Conservation (phyloP, 2,329 filamentous ascomycete genomes). For the Paraphaeosphaeria minitans region DNA sequence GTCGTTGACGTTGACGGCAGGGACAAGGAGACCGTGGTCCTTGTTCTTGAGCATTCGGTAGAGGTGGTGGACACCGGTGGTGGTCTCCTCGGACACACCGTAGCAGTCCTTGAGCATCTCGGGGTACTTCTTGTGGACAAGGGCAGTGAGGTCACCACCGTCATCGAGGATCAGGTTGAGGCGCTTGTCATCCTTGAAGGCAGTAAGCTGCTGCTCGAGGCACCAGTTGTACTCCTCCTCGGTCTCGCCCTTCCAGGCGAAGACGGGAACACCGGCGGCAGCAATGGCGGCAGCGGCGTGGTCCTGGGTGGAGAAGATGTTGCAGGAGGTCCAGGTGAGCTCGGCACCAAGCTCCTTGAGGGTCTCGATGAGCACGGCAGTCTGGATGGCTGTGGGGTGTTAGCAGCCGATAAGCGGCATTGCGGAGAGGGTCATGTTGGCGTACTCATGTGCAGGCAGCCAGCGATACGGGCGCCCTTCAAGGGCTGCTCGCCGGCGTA, state of each 20-base stretch:
- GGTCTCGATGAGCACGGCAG: constrained; percentile 98
- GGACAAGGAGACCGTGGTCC: constrained; percentile 76
- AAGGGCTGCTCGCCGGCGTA: constrained; percentile 93
- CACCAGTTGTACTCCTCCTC: constrained; percentile 99
- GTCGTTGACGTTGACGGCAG: constrained; percentile 99
- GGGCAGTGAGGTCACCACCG: constrained; percentile 93
- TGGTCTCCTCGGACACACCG: constrained; percentile 99
- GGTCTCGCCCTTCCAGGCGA: constrained; percentile 87
- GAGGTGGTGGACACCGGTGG: constrained; percentile 98
- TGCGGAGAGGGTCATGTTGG: constrained; percentile 18
- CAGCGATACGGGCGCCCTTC: constrained; percentile 91
- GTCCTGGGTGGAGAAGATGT: constrained; percentile 99
- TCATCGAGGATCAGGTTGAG: constrained; percentile 99
- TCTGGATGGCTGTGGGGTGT: constrained; percentile 78
- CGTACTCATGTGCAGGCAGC: constrained; percentile 96
- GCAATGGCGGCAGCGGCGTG: constrained; percentile 98
- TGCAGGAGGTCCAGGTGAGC: constrained; percentile 98
- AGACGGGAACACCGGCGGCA: constrained; percentile 87
- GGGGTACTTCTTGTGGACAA: constrained; percentile 98
- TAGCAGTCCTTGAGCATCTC: constrained; percentile 98
- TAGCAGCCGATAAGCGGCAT: constrained; percentile 17
- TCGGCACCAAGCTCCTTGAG: constrained; percentile 92
- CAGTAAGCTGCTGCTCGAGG: constrained; percentile 93
- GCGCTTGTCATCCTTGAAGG: constrained; percentile 96
- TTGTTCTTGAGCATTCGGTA: constrained; percentile 90